Evolutionary conservation across 2,329 filamentous ascomycete genomes (phyloP).

Genomic region (Stemphylium beticola): DNA sequence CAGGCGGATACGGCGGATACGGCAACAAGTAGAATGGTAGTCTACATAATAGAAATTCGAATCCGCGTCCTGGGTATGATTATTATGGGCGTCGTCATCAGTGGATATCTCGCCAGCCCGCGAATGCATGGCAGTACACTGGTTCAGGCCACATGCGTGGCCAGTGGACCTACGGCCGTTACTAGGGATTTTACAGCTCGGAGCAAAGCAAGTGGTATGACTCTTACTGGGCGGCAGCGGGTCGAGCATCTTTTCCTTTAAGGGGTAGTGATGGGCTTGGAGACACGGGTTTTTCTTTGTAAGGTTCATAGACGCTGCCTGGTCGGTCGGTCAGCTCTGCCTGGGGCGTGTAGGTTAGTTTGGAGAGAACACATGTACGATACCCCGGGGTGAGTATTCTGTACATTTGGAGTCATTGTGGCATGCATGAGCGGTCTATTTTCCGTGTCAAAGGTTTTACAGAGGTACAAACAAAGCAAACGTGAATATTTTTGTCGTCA

Average conservation of each 20-base stretch:
- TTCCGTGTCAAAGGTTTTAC: not conserved
- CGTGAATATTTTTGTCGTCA: too few species aligned
- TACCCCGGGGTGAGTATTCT: not conserved
- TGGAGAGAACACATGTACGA: not conserved
- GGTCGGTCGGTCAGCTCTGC: not conserved
- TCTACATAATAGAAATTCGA: not conserved
- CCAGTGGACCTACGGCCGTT: too few species aligned
- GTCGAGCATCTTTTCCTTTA: too few species aligned
- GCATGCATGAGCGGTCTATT: not conserved
- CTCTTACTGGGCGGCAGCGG: too few species aligned
- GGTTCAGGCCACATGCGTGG: too few species aligned
- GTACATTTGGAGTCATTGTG: not conserved
- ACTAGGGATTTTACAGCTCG: too few species aligned
- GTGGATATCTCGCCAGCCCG: not conserved
- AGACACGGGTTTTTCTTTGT: too few species aligned
- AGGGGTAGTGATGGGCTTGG: too few species aligned
- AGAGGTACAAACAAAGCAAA: too few species aligned
- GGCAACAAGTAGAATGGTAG: constrained; percentile 38
- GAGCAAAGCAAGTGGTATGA: too few species aligned
- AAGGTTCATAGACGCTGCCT: too few species aligned
- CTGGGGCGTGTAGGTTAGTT: not conserved
- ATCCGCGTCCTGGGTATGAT: not conserved
- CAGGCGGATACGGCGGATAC: constrained; percentile 51
- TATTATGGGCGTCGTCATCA: not conserved
- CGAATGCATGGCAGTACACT: not conserved